Evolutionary conservation across 2,329 filamentous ascomycete genomes (phyloP).

Genomic region (Nemania bipapillata): DNA sequence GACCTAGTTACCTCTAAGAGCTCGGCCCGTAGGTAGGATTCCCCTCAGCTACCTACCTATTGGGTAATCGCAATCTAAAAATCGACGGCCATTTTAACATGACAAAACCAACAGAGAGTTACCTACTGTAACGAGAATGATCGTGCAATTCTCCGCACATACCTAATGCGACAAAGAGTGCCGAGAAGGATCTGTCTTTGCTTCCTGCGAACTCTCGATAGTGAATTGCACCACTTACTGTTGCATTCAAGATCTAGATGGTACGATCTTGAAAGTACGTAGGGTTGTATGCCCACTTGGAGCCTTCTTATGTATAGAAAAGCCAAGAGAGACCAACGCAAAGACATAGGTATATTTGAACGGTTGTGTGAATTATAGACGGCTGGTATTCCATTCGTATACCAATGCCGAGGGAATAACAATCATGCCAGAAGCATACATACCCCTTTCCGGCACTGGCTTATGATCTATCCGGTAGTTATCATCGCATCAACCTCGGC

Average conservation of each 20-base stretch:
- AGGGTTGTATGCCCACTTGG: not conserved
- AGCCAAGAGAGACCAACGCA: not conserved
- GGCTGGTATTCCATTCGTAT: not conserved
- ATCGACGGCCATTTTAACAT: not conserved
- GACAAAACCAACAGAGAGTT: not conserved
- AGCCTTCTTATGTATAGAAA: not conserved
- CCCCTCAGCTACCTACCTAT: too few species aligned
- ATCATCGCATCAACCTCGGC: too few species aligned
- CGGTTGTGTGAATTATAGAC: not conserved
- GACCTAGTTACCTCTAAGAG: not conserved
- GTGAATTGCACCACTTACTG: not conserved
- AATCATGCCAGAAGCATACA: too few species aligned
- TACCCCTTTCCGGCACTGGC: too few species aligned
- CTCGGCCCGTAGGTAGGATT: conserved; percentile 2
- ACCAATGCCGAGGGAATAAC: too few species aligned
- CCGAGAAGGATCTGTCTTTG: not conserved
- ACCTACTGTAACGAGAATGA: not conserved
- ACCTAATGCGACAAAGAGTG: not conserved
- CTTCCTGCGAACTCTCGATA: not conserved
- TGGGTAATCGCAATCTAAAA: not conserved
- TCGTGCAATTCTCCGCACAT: not conserved
- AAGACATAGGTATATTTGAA: not conserved
- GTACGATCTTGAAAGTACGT: not conserved
- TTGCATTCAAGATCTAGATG: not conserved
- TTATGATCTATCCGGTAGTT: too few species aligned